These are phyloP conservation scores for Brassica incana DNA, from an alignment of 345 rosid genomes.

Conservation along the genomic window DNA sequence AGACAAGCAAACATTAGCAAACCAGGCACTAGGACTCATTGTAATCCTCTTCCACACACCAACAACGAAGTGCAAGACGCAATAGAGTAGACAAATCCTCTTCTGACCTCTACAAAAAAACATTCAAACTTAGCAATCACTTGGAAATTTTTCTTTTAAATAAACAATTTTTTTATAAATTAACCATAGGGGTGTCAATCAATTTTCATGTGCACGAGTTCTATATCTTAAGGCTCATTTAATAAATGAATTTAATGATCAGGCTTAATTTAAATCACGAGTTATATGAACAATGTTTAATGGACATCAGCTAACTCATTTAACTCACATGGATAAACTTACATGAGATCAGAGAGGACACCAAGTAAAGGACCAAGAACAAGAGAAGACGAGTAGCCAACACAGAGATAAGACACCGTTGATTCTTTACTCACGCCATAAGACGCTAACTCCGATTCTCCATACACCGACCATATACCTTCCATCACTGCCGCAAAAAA, in stretches of 20 bases:
- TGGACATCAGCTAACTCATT: too few relatives aligned
- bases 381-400: conserved; percentile 62
- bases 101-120: conserved; percentile 65
- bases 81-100: conserved; percentile 70
- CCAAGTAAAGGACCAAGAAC: conserved; percentile 64
- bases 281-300: too few relatives aligned
- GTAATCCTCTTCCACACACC: conserved; percentile 75
- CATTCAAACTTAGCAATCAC: background rate
- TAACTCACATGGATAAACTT: conserved; percentile 30
- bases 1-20: conserved; percentile 62
- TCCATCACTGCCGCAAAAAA: conserved; percentile 52
- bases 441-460: conserved; percentile 64
- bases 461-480: conserved; percentile 77
- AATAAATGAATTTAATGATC: too few relatives aligned
- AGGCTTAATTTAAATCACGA: too few relatives aligned
- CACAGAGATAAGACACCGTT: conserved; percentile 51
- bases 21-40: conserved; percentile 55
- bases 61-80: conserved; percentile 66
- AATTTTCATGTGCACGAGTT: too few relatives aligned
- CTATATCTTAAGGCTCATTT: too few relatives aligned
- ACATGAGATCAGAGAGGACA: conserved; percentile 75
- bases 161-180: too few relatives aligned
- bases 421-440: conserved; percentile 53
- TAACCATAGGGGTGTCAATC: too few relatives aligned
- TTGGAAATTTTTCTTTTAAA: background rate